Conservation (phyloP, 306 rosid species). For the Nissolia schottii region DNA sequence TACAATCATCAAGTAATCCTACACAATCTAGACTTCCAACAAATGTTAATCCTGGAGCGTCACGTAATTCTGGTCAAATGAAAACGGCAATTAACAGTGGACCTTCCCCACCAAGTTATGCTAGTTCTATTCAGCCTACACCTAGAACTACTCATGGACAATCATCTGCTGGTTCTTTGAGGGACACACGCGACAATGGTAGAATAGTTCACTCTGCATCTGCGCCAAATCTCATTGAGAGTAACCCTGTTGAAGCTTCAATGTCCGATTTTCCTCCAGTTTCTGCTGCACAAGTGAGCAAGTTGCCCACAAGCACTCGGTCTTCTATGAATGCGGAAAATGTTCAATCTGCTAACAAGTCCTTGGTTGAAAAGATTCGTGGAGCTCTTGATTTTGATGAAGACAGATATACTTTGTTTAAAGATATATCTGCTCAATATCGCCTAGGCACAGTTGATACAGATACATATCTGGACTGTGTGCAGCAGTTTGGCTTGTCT, state of each 20-base stretch:
- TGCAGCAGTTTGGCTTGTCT: slow-evolving; percentile 75
- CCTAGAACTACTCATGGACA: slow-evolving; percentile 38
- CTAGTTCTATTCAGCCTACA: slow-evolving; percentile 45
- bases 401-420: slow-evolving; percentile 62
- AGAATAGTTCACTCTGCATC: slow-evolving; percentile 69
- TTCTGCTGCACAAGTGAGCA: slow-evolving; percentile 54
- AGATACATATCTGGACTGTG: slow-evolving; percentile 59
- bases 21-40: slow-evolving; percentile 43
- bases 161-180: slow-evolving; percentile 42
- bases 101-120: slow-evolving; percentile 35
- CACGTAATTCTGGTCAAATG: slow-evolving; percentile 32
- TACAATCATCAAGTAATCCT: slow-evolving; percentile 35
- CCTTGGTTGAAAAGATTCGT: slow-evolving; percentile 85
- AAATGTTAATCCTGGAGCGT: slow-evolving; percentile 31
- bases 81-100: slow-evolving; percentile 21
- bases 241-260: slow-evolving; percentile 44
- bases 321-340: slow-evolving; percentile 38
- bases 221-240: slow-evolving; percentile 72
- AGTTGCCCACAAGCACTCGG: slow-evolving; percentile 48
- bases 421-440: slow-evolving; percentile 77
- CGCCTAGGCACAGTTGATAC: slow-evolving; percentile 80
- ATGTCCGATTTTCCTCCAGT: slow-evolving; percentile 80
- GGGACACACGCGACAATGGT: slow-evolving; percentile 43
- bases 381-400: slow-evolving; percentile 75
- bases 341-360: slow-evolving; percentile 85